Evolutionary conservation across 179 eudicot species (phyloP).

Genomic region (Carnegiea gigantea): DNA sequence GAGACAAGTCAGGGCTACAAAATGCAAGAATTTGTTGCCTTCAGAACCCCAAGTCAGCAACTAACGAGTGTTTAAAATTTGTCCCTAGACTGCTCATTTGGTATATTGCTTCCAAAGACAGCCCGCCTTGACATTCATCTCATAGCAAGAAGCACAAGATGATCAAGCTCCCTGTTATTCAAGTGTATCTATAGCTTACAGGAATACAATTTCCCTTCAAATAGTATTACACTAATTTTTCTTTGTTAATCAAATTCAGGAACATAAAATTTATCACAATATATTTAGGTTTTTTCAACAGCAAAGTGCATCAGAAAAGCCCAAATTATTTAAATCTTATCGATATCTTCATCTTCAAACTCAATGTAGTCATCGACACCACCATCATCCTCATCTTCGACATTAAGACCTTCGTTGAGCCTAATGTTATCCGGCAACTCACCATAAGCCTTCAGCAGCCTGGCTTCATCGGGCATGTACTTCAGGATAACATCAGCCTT

Average conservation of each 20-base stretch:
- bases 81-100: too few relatives aligned
- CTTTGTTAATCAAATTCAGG: background rate
- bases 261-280: background rate
- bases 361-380: constrained; percentile 56
- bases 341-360: constrained; percentile 76
- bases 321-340: constrained; percentile 41
- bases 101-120: too few relatives aligned
- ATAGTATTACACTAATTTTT: background rate
- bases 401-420: constrained; percentile 58
- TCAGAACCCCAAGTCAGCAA: too few relatives aligned
- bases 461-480: constrained; percentile 88
- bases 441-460: constrained; percentile 67
- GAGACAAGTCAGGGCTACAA: too few relatives aligned
- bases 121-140: too few relatives aligned
- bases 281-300: constrained; percentile 3
- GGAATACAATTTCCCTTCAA: background rate
- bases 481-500: constrained; percentile 93
- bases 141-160: background rate
- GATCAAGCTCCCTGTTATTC: background rate
- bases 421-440: constrained; percentile 70
- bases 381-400: constrained; percentile 62
- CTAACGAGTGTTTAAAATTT: too few relatives aligned
- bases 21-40: too few relatives aligned
- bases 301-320: background rate
- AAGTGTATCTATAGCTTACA: background rate